These are phyloP conservation scores for Lactarius sp. DNA, from an alignment of 768 basidiomycete genomes.

Conservation along the genomic window DNA sequence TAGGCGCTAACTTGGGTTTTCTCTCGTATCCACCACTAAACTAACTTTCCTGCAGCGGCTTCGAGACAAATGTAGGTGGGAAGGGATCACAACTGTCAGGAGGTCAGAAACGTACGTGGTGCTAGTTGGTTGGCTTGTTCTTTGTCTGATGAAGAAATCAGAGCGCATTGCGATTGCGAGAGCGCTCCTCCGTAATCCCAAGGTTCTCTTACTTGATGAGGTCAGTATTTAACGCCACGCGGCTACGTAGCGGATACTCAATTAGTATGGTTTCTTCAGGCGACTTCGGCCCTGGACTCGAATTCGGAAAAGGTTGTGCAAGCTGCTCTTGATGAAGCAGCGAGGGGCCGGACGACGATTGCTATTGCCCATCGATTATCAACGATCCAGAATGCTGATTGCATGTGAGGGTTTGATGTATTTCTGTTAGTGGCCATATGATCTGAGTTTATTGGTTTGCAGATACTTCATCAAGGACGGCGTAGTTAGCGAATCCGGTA, in stretches of 20 bases:
- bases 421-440: neutral
- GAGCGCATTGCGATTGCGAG: conserved; percentile 41
- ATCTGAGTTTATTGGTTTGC: neutral
- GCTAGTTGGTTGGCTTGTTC: neutral
- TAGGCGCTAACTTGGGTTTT: conserved; percentile 33
- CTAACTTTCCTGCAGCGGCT: conserved; percentile 48
- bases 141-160: conserved; percentile 21
- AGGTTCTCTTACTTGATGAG: conserved; percentile 32
- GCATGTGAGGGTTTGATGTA: conserved; percentile 26
- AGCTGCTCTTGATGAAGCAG: conserved; percentile 86
- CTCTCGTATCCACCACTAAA: conserved; percentile 10
- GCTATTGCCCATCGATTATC: conserved; percentile 94
- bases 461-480: conserved; percentile 27
- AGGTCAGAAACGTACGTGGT: conserved; percentile 72
- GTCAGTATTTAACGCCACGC: neutral
- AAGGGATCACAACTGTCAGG: conserved; percentile 88
- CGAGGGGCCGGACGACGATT: conserved; percentile 88
- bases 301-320: conserved; percentile 82
- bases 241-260: neutral
- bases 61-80: conserved; percentile 88
- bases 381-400: conserved; percentile 42
- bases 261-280: conserved; percentile 23
- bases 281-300: conserved; percentile 49
- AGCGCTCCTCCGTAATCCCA: conserved; percentile 32
- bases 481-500: conserved; percentile 24